Evolutionary conservation across 306 rosid genomes (phyloP), one percentile per base, ranked within the genome.

Genomic region (Prinsepia uniflora): DNA sequence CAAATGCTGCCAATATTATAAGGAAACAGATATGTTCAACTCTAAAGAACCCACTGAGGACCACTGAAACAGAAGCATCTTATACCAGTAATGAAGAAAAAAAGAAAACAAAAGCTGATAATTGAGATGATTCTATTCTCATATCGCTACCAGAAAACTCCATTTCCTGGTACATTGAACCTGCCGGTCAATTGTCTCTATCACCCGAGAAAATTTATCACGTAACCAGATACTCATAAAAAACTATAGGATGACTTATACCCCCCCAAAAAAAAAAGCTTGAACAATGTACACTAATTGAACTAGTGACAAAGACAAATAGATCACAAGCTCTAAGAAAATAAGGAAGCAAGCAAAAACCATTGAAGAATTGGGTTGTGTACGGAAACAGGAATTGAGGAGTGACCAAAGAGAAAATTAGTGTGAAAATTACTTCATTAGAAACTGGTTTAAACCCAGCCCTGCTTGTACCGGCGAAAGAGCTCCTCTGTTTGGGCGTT

Each of bases 401-500:
- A 30, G 36, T 30, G 3, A 30, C 36, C 36, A 30, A 30, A 30
- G 36, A 30, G 36, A 30, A 30, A 30, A 30, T 0, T 30, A 30
- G 36, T 30, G 36, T 3, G 4, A 30, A 30, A 30, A 30, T 30
- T 3, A 30, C 36, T 30, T 30, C 36, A 0, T 75, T 46, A 50
- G 75, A 48, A 56, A 75, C 13, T 42, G 6, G 45, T 18, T 10
- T 19, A 22, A 20, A 80, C 83, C 96, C 92, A 87, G 45, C 97
- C 97, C 80, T 69, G 89, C 68, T 94, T 91, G 88, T 91, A 87
- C 54, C 86, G 92, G 53, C 71, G 70, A 83, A 94, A 93, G 55
- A 93, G 94, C 63, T 91, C 86, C 75, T 90, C 96, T 0, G 97
- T 94, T 65, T 86, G 90, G 40, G 97, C 97, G 47, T 94, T 94